phyloP scores from a whole-genome alignment of 192 early-diverging fungal species.

The Backusella liffmaniae region DNA sequence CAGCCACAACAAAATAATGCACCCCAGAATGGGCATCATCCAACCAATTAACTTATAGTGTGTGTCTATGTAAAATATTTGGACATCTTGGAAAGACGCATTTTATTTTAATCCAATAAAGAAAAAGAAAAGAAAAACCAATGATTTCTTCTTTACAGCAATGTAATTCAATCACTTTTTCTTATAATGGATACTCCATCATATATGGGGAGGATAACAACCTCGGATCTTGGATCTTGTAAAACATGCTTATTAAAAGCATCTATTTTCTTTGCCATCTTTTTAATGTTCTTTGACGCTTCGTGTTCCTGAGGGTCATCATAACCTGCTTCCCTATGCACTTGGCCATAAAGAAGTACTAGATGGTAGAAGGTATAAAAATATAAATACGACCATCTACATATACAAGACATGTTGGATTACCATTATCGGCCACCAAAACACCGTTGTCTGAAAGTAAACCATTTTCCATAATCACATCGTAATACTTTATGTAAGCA shows the following conservation, averaged over 20 bases:
- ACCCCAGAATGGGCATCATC: neutral
- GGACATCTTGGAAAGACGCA: neutral
- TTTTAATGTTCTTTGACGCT: constrained; percentile 30
- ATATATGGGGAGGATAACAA: constrained; percentile 59
- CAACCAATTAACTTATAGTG: neutral
- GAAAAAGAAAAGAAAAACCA: neutral
- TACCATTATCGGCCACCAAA: constrained; percentile 68
- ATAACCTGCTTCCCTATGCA: constrained; percentile 22
- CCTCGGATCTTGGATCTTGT: constrained; percentile 56
- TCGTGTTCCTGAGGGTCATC: neutral
- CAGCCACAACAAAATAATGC: neutral
- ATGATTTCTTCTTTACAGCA: neutral
- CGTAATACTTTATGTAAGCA: constrained; percentile 62
- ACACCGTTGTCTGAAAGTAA: constrained; percentile 55
- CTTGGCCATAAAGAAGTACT: constrained; percentile 24
- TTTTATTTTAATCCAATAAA: neutral
- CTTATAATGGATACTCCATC: constrained; percentile 56
- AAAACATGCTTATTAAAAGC: constrained; percentile 64
- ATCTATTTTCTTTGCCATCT: constrained; percentile 41
- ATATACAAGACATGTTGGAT: neutral
- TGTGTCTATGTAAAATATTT: neutral
- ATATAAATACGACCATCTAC: neutral
- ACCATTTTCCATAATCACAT: constrained; percentile 59
- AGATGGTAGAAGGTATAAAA: neutral
- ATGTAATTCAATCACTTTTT: neutral